Evolutionary conservation across 306 rosid genomes (phyloP).

Genomic region (Ormosia emarginata): DNA sequence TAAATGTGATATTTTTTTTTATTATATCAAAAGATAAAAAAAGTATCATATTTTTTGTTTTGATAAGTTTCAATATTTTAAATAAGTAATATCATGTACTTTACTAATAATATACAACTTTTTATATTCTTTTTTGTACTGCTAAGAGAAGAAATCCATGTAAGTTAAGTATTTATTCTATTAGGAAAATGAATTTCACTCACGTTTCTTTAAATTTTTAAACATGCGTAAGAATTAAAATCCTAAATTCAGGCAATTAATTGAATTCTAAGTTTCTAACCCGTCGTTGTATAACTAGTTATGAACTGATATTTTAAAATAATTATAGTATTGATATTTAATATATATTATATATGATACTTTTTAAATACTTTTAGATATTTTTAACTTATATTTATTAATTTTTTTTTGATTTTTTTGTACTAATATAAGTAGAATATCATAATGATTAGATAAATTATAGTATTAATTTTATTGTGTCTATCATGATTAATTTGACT

Average conservation of each 20-base stretch:
- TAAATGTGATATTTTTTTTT: not conserved
- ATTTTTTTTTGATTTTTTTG: too few species aligned
- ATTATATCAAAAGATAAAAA: not conserved
- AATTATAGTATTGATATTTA: too few species aligned
- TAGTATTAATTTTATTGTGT: too few species aligned
- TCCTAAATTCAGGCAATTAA: not conserved
- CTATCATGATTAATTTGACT: too few species aligned
- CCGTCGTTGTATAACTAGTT: not conserved
- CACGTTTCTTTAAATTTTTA: not conserved
- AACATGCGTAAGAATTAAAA: not conserved
- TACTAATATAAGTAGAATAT: too few species aligned
- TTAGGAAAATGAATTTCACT: not conserved
- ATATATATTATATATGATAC: too few species aligned
- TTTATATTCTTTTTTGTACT: not conserved
- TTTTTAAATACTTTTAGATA: too few species aligned
- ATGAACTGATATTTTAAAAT: too few species aligned
- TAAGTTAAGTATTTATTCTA: not conserved
- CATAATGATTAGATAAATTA: too few species aligned
- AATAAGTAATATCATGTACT: not conserved
- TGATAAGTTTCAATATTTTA: not conserved
- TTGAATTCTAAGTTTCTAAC: not conserved
- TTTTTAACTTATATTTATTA: too few species aligned
- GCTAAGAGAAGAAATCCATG: not conserved
- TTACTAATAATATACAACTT: not conserved
- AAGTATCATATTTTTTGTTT: not conserved